These are phyloP conservation scores for Borovskyia barvae DNA, from an alignment of 208 protist species.

Conservation along the genomic window DNA sequence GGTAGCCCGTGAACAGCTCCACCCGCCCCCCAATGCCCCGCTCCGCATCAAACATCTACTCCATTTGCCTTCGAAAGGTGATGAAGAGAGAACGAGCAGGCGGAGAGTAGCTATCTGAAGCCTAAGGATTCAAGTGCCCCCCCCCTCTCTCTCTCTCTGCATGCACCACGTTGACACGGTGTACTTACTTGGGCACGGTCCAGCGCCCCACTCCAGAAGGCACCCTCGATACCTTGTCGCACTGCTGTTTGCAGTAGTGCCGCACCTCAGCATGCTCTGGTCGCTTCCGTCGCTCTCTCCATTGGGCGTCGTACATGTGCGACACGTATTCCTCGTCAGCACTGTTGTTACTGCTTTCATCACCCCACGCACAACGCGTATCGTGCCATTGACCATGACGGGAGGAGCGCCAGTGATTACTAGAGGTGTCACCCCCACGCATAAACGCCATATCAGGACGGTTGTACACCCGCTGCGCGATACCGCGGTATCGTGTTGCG, in stretches of 20 bases:
- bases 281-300: conserved; percentile 55
- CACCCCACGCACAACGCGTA: conserved; percentile 29
- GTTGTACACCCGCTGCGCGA: conserved; percentile 59
- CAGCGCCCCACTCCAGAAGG: conserved; percentile 1
- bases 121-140: no score
- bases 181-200: conserved; percentile 21
- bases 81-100: no score
- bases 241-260: conserved; percentile 43
- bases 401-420: conserved; percentile 5
- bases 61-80: no score
- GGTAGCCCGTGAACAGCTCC: no score
- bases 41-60: no score
- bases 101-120: no score
- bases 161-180: not conserved
- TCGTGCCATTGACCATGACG: conserved; percentile 11
- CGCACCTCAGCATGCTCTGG: conserved; percentile 65
- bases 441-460: conserved; percentile 77
- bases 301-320: conserved; percentile 38
- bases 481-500: conserved; percentile 60
- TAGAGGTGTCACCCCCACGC: conserved; percentile 21
- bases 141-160: no score
- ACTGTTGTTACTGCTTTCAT: conserved; percentile 33
- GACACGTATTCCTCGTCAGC: conserved; percentile 56
- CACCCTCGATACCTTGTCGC: not conserved
- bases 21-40: no score